Conservation (phyloP, 1,284 basidiomycete genomes). For the Phylloporus sp. region DNA sequence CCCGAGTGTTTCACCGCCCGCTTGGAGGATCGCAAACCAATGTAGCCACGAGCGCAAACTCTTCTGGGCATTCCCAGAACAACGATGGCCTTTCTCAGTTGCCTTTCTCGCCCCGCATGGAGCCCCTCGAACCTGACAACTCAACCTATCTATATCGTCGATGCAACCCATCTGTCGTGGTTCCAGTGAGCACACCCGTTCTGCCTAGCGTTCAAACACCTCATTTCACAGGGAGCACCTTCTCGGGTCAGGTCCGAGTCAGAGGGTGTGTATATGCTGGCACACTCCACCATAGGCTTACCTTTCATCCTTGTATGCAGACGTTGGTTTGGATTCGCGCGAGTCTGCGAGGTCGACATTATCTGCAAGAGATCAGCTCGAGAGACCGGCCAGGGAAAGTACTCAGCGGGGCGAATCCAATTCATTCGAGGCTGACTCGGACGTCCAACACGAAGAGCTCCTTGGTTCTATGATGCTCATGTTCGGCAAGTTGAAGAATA, state of each 20-base stretch:
- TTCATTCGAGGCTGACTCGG: background rate
- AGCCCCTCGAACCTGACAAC: constrained; percentile 17
- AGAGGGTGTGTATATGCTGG: constrained; percentile 39
- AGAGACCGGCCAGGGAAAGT: constrained; percentile 11
- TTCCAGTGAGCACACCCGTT: constrained; percentile 17
- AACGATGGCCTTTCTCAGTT: constrained; percentile 22
- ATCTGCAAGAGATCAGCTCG: constrained; percentile 17
- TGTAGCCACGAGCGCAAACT: constrained; percentile 15
- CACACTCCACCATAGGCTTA: no score
- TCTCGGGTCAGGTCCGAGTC: constrained; percentile 15
- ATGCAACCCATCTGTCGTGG: constrained; percentile 8
- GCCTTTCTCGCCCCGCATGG: constrained; percentile 19
- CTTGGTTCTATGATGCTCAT: constrained; percentile 4
- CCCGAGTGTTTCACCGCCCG: constrained; percentile 7
- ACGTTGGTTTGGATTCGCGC: no score
- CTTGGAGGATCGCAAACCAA: constrained; percentile 18
- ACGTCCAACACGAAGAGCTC: background rate
- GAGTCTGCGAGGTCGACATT: no score
- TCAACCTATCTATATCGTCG: constrained; percentile 13
- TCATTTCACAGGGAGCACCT: constrained; percentile 19
- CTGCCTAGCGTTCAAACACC: background rate
- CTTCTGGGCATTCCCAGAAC: constrained; percentile 12
- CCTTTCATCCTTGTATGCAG: no score
- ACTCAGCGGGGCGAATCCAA: constrained; percentile 17
- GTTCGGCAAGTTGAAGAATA: constrained; percentile 12